phyloP scores from a whole-genome alignment of 441 rosid genomes.

The Cnidoscolus chayamansa region DNA sequence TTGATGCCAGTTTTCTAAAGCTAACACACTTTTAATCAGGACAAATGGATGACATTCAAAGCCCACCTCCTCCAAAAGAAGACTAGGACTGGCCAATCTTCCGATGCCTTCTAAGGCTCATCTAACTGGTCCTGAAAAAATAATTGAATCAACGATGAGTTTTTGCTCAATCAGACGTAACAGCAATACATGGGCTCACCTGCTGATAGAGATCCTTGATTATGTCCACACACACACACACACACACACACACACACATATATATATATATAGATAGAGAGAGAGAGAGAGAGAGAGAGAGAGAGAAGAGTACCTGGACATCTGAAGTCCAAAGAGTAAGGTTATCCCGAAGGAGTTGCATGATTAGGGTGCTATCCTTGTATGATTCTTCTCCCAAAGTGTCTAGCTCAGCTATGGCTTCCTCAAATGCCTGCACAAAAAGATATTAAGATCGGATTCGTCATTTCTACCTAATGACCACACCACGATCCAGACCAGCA shows the following conservation, averaged over 20 bases:
- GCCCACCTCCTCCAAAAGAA: constrained; percentile 62
- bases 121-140: constrained; percentile 66
- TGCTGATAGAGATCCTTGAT: not conserved
- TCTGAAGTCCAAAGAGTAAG: constrained; percentile 94
- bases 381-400: constrained; percentile 82
- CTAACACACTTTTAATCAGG: constrained; percentile 32
- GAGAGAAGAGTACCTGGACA: constrained; percentile 51
- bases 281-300: not conserved
- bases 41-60: constrained; percentile 58
- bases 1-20: not conserved
- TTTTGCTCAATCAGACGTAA: not conserved
- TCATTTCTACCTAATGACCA: not conserved
- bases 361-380: constrained; percentile 89
- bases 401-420: constrained; percentile 86
- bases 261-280: too few species aligned
- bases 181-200: not conserved
- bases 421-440: constrained; percentile 67
- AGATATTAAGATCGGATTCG: not conserved
- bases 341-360: constrained; percentile 86
- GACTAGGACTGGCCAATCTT: constrained; percentile 32
- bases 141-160: not conserved
- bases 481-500: too few species aligned
- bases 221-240: too few species aligned
- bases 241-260: too few species aligned
- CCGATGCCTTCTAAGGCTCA: constrained; percentile 49